Base-by-base conservation (phyloP, 305 asterid genomes). In the Rubia balearica region DNA sequence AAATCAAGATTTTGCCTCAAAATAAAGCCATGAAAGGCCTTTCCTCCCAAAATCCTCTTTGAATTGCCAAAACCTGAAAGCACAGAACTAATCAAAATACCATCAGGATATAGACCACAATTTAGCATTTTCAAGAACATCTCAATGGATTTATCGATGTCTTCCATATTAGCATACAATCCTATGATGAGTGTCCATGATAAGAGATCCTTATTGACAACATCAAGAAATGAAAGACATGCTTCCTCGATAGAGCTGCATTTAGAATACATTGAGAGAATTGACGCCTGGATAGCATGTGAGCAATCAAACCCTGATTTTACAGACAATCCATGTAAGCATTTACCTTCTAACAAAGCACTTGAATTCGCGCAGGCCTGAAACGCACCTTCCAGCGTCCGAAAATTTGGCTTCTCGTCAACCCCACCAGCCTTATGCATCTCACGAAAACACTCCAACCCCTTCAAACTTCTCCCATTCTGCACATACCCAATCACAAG, bases 341-440 rank as follows among this genome's bases (percentile, higher is more conserved):
- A 88, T 70, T 76, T 84, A 68, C 96, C 96, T 80, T 79, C 89
- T n/a, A 62, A 49, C 74, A 90, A 76, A 46, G 85, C 85, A 76
- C 83, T 65, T 75, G 83, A 71, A 78, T 82, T 81, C 61, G 88
- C 96, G 82, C 96, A 91, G 70, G 98, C 96, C 80, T 86, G 95
- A 46, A 91, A 85, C 16, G 91, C 93, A 24, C 95, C 97, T 76
- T 85, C 95, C 45, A 91, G 71, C 3, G 96, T 88, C 74, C 96
- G 81, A 42, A 53, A 81, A 83, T 88, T 89, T 42, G 83, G 94
- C 83, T 79, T 84, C 83, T 73, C 87, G 64, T 67, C 76, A 77
- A 73, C 67, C 27, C 79, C 87, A 24, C 88, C 88, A 57, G 51
- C 62, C 68, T 80, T 61, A 70, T 81, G 89, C 98, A 91, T 86